These are phyloP conservation scores for Tricladium varicosporioides DNA, from an alignment of 2,329 filamentous ascomycete genomes.

Conservation along the genomic window DNA sequence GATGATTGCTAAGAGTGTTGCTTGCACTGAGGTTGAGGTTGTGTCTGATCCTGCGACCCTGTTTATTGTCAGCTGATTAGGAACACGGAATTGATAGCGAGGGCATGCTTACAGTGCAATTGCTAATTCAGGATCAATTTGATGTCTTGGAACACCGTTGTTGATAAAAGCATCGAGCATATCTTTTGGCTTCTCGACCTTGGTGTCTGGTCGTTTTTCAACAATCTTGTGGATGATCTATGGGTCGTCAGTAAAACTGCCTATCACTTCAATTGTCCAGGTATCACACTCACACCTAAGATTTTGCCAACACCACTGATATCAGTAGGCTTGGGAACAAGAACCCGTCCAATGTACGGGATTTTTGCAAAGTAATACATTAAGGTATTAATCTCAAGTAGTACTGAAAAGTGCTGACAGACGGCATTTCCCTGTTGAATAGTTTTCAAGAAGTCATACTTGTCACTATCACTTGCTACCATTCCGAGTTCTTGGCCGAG, in stretches of 20 bases:
- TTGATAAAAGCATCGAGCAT: slow-evolving; percentile 49
- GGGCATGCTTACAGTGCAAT: slow-evolving; percentile 9
- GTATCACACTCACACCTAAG: slow-evolving; percentile 40
- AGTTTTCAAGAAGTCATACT: slow-evolving; percentile 2
- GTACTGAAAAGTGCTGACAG: not conserved
- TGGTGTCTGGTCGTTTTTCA: slow-evolving; percentile 19
- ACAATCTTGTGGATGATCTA: slow-evolving; percentile 15
- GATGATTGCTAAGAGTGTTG: slow-evolving; percentile 17
- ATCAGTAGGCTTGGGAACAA: slow-evolving; percentile 42
- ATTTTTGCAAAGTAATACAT: not conserved
- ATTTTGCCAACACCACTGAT: slow-evolving; percentile 38
- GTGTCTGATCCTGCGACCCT: slow-evolving; percentile 55
- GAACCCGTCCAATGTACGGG: not conserved
- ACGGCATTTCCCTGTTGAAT: not conserved
- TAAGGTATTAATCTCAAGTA: slow-evolving; percentile 4
- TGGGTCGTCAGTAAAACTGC: not conserved
- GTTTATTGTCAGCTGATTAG: not conserved
- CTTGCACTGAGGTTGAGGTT: slow-evolving; percentile 50
- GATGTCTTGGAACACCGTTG: not conserved
- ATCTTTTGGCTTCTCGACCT: slow-evolving; percentile 34
- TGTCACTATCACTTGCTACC: not conserved
- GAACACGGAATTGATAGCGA: slow-evolving; percentile 19
- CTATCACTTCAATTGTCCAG: not conserved
- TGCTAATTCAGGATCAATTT: not conserved
- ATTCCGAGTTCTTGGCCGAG: not conserved